A percentile compares a stretch with the other conserved stretches of the same genome.
These are phyloP conservation scores for Suillus occidentalis DNA, from an alignment of 768 basidiomycete species.

Conservation along the genomic window DNA sequence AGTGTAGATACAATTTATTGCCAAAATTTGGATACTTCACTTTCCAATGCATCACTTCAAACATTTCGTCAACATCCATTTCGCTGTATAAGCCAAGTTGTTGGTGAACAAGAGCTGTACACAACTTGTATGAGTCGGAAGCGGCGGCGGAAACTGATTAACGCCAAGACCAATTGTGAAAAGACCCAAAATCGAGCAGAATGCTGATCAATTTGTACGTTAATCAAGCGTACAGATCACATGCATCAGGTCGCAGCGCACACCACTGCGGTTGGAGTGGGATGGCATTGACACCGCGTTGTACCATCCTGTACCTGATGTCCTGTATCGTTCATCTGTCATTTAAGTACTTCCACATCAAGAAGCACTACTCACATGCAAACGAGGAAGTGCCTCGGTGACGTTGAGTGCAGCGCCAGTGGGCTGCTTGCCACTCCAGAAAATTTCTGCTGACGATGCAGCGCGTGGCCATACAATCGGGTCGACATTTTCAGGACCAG, in stretches of 20 bases:
- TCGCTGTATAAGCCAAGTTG: background rate
- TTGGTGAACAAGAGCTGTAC: background rate
- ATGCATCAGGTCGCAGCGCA: constrained; percentile 58
- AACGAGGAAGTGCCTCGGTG: constrained; percentile 53
- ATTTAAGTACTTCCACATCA: constrained; percentile 20
- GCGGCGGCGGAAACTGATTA: background rate
- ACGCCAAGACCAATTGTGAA: background rate
- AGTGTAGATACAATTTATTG: background rate
- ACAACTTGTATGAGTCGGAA: too few relatives aligned
- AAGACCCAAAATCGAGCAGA: background rate
- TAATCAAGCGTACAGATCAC: constrained; percentile 42
- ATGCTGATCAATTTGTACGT: background rate
- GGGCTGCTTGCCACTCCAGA: constrained; percentile 60
- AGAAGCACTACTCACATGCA: constrained; percentile 43
- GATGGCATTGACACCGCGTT: constrained; percentile 59
- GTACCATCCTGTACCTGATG: constrained; percentile 56
- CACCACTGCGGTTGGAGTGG: constrained; percentile 73
- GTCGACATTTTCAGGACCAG: constrained; percentile 67
- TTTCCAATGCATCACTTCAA: background rate
- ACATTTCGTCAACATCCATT: background rate
- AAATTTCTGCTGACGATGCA: constrained; percentile 70
- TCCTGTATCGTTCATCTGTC: background rate
- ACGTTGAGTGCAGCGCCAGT: constrained; percentile 34
- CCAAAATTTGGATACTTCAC: background rate
- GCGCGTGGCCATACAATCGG: constrained; percentile 72